Evolutionary conservation across 257 asterid species (phyloP).

Genomic region (Mentha longifolia): DNA sequence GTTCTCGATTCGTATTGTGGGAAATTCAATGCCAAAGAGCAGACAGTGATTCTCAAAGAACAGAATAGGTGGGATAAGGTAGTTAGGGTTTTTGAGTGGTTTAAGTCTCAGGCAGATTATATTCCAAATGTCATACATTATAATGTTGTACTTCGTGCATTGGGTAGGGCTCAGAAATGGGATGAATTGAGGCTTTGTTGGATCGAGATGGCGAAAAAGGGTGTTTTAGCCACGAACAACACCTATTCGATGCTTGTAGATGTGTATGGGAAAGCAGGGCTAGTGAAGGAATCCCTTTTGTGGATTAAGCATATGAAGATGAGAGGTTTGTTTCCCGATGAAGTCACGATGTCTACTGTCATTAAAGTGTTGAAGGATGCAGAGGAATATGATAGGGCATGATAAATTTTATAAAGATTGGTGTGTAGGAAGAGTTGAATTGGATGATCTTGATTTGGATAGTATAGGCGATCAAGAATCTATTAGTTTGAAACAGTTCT

Average conservation of each 20-base stretch:
- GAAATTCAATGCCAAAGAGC: constrained; percentile 78
- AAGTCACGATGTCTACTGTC: constrained; percentile 91
- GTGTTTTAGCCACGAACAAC: constrained; percentile 75
- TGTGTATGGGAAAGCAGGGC: constrained; percentile 91
- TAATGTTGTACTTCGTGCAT: constrained; percentile 77
- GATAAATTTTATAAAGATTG: constrained; percentile 75
- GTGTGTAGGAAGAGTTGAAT: constrained; percentile 70
- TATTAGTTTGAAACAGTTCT: constrained; percentile 73
- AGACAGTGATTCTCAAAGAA: constrained; percentile 88
- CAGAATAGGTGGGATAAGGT: constrained; percentile 81
- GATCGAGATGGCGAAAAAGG: constrained; percentile 84
- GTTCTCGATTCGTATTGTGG: constrained; percentile 60
- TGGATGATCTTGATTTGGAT: constrained; percentile 76
- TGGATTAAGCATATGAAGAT: constrained; percentile 91
- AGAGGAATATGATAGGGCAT: constrained; percentile 66
- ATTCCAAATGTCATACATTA: constrained; percentile 88
- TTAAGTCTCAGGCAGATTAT: constrained; percentile 77
- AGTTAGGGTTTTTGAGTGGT: constrained; percentile 82
- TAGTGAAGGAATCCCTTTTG: constrained; percentile 82
- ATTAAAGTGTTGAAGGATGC: constrained; percentile 89
- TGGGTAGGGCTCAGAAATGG: constrained; percentile 90
- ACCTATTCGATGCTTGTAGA: constrained; percentile 93
- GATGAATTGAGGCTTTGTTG: constrained; percentile 94
- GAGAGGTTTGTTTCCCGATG: constrained; percentile 87
- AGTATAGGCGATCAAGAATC: constrained; percentile 56